Base-by-base conservation (phyloP, 2,329 filamentous ascomycete species). In the Aspergillus niger region DNA sequence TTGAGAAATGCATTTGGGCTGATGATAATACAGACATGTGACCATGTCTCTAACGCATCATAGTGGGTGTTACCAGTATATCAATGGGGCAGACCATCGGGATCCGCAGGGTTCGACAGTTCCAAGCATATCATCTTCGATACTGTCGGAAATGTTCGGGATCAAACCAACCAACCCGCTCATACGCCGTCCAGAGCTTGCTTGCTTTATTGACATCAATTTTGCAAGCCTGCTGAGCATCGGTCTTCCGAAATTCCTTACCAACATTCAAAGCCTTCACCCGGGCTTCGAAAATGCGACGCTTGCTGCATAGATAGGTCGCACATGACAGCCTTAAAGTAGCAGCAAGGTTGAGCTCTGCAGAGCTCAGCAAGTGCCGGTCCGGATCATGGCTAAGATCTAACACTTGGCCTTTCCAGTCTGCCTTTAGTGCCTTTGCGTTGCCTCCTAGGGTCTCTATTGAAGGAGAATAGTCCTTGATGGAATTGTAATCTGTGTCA, bases 141-240 rank as follows among this genome's bases (percentile, higher is more conserved):
- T 78, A 80, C 62, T 81, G 72, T 59, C 75, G 69, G 63, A 86
- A 84, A 71, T 79, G 77, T 48, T 81, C 75, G 8, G 76, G 76
- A 44, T 90, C 82, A 64, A 97, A 87, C 91, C 92, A 96, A 67
- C 90, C 90, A 39, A 95, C 91, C 69, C 88, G 89, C 53, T 97
- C 91, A 72, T 91, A 98, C 5, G 92, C 92, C 39, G 88, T 88
- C 91, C 92, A 97, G 50, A 98, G 82, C 76, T 94, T 94, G 66
- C 91, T 96, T 3, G 93, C 92, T 81, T 97, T 98, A 82, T 97
- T 97, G 74, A 98, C 94, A 70, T 98, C 94, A 65, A 97, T 97
- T 81, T 96, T 96, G 84, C 92, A 96, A n/a, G 91, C 92, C 75
- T 96, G 91, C 76, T 98, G 94, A 5, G 92, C 92, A 73, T 97